phyloP scores from a whole-genome alignment of 2,329 filamentous ascomycete species.

The Venturia asperata region DNA sequence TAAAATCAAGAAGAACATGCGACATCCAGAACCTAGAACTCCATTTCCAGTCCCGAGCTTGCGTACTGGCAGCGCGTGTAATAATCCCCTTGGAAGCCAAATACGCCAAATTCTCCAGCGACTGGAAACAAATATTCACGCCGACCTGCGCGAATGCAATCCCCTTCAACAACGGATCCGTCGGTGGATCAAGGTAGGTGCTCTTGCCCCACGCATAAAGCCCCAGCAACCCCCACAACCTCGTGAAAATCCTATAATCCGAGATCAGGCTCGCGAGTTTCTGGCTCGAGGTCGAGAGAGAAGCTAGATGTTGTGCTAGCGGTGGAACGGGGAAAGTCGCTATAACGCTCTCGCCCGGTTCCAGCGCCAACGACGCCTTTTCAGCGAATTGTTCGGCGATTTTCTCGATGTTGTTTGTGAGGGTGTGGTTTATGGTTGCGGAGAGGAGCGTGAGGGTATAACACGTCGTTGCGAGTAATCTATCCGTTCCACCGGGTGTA shows the following conservation, averaged over 20 bases:
- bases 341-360: constrained; percentile 37
- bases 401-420: constrained; percentile 30
- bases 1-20: constrained; percentile 70
- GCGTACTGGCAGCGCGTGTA: constrained; percentile 36
- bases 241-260: constrained; percentile 64
- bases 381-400: constrained; percentile 33
- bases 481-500: constrained; percentile 35
- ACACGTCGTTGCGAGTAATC: constrained; percentile 36
- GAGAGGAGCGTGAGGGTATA: constrained; percentile 40
- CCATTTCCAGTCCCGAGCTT: constrained; percentile 57
- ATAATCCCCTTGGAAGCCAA: constrained; percentile 67
- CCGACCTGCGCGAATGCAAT: constrained; percentile 63
- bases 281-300: constrained; percentile 21
- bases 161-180: constrained; percentile 40
- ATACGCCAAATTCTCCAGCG: constrained; percentile 76
- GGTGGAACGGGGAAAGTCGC: constrained; percentile 33
- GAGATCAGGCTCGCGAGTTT: constrained; percentile 52
- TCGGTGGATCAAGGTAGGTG: constrained; percentile 22
- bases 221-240: constrained; percentile 70
- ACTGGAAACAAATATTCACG: constrained; percentile 64
- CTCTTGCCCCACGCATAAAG: constrained; percentile 61
- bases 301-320: constrained; percentile 26
- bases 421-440: constrained; percentile 33
- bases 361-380: constrained; percentile 34
- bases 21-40: constrained; percentile 74